phyloP scores from a whole-genome alignment of 164 flowering plant species.

The Piper betle region DNA sequence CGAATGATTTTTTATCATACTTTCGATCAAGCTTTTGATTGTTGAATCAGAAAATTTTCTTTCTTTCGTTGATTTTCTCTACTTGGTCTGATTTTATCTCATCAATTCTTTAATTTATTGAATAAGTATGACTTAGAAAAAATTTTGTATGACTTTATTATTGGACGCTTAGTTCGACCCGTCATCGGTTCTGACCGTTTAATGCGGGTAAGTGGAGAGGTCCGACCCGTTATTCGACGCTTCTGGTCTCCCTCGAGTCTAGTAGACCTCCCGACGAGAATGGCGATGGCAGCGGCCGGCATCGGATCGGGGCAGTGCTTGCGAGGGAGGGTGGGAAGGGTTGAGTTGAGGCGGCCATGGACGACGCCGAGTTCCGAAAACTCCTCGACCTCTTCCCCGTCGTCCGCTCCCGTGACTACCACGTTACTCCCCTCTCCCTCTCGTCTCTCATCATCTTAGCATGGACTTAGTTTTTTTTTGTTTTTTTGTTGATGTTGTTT shows the following conservation, averaged over 20 bases:
- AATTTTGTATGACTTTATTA: too few species aligned
- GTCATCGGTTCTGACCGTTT: too few species aligned
- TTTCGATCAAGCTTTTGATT: too few species aligned
- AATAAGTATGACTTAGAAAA: too few species aligned
- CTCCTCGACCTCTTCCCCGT: constrained; percentile 60
- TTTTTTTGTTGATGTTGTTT: background rate
- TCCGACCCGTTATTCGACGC: background rate
- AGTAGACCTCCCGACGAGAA: background rate
- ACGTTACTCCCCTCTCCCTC: constrained; percentile 18
- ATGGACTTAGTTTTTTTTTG: background rate
- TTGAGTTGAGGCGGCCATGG: constrained; percentile 25
- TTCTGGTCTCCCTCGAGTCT: background rate
- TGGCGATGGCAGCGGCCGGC: background rate
- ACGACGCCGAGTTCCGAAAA: constrained; percentile 52
- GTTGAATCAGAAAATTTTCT: too few species aligned
- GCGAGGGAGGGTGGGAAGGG: background rate
- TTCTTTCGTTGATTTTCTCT: too few species aligned
- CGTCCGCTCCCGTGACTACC: constrained; percentile 53
- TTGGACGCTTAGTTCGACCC: too few species aligned
- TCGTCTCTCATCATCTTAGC: background rate
- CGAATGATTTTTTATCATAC: too few species aligned
- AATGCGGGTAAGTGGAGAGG: too few species aligned
- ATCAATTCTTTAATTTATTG: too few species aligned
- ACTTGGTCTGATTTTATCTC: too few species aligned
- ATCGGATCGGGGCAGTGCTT: background rate